A percentile compares a stretch with the other conserved stretches of the same genome.
Conservation (phyloP, 2,329 filamentous ascomycete species). For the Aureobasidium melanogenum region DNA sequence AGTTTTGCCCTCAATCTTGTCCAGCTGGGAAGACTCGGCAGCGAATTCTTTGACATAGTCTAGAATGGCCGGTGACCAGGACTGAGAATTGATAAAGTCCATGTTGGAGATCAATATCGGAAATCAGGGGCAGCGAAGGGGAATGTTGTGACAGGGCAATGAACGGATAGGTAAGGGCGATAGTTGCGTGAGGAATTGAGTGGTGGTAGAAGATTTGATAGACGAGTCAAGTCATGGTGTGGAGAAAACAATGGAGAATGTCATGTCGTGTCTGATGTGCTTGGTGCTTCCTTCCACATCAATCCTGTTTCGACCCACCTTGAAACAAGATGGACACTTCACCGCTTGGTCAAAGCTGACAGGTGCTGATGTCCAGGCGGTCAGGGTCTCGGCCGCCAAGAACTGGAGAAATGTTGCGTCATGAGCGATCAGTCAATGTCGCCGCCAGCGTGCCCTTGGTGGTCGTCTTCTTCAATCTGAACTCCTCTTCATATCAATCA, state of each 20-base stretch:
- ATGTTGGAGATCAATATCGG: background rate
- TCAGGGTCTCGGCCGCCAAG: conserved; percentile 5
- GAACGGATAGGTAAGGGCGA: background rate
- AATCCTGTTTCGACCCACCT: background rate
- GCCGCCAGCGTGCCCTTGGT: background rate
- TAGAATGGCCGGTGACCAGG: conserved; percentile 6
- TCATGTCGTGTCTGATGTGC: background rate
- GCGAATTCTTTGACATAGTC: background rate
- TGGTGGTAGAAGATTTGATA: background rate
- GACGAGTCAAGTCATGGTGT: background rate
- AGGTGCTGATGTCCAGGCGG: background rate
- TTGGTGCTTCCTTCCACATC: background rate
- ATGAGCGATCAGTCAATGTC: too few relatives aligned
- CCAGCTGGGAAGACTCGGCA: background rate
- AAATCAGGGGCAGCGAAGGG: background rate
- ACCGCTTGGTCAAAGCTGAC: conserved; percentile 2
- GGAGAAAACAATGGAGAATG: background rate
- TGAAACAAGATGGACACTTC: background rate
- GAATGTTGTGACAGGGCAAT: background rate
- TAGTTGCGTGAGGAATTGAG: background rate
- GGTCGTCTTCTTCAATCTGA: background rate
- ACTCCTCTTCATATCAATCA: background rate
- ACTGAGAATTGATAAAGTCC: background rate
- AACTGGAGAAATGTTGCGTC: background rate
- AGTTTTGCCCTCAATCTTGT: background rate